These are phyloP conservation scores for Podospora sp. DNA, from an alignment of 495 filamentous ascomycete species.

Conservation along the genomic window DNA sequence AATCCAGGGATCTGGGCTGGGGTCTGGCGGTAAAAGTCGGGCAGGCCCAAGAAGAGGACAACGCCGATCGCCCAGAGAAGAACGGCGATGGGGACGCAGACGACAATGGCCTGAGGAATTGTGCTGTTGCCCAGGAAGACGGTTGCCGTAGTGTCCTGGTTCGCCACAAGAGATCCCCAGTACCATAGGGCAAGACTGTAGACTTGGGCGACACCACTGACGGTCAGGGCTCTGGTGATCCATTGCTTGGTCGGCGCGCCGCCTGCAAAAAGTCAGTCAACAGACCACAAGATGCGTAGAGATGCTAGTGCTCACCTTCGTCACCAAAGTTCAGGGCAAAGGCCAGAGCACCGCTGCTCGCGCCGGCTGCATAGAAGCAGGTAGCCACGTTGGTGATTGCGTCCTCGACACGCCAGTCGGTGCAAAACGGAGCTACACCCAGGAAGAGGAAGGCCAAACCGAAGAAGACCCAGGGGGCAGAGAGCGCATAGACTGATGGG, in stretches of 20 bases:
- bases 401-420: constrained; percentile 40
- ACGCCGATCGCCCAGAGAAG: constrained; percentile 55
- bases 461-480: constrained; percentile 63
- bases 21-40: constrained; percentile 64
- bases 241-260: constrained; percentile 63
- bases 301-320: constrained; percentile 42
- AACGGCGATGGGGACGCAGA: constrained; percentile 54
- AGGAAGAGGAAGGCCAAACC: constrained; percentile 64
- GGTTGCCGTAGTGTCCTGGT: constrained; percentile 30
- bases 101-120: constrained; percentile 46
- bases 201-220: constrained; percentile 66
- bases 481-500: constrained; percentile 59
- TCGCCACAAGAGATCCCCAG: constrained; percentile 57
- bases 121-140: constrained; percentile 30
- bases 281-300: not conserved
- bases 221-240: constrained; percentile 64
- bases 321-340: constrained; percentile 71
- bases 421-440: constrained; percentile 61
- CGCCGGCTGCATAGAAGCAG: constrained; percentile 61
- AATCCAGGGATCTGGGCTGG: constrained; percentile 67
- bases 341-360: constrained; percentile 61
- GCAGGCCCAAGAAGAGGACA: constrained; percentile 57
- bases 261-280: constrained; percentile 22
- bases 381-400: constrained; percentile 63
- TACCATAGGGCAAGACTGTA: constrained; percentile 68